These are phyloP conservation scores for Trichophyton simii DNA, from an alignment of 2,329 filamentous ascomycete species.

Conservation along the genomic window DNA sequence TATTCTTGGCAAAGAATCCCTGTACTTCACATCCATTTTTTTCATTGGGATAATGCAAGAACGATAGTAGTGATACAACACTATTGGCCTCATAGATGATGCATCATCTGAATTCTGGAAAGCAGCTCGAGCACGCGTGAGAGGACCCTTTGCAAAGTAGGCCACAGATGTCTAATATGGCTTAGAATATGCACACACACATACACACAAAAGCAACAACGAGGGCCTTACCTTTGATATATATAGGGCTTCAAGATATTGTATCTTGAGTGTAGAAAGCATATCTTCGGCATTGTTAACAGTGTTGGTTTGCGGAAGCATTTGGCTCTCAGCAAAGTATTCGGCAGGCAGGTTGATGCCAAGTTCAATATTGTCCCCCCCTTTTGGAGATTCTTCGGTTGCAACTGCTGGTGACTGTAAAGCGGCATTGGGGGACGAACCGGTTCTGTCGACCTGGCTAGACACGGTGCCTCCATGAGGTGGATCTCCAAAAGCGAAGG, in stretches of 20 bases:
- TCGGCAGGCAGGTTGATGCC: background rate
- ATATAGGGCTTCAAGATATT: constrained; percentile 34
- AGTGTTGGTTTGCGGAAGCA: background rate
- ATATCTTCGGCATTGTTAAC: constrained; percentile 21
- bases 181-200: background rate
- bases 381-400: background rate
- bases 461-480: background rate
- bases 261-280: constrained; percentile 25
- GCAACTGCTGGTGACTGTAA: background rate
- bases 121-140: constrained; percentile 34
- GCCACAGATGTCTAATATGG: constrained; percentile 34
- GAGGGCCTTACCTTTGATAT: constrained; percentile 27
- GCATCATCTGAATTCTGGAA: constrained; percentile 21
- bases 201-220: background rate
- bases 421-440: background rate
- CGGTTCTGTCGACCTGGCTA: background rate
- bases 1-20: constrained; percentile 31
- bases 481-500: constrained; percentile 20
- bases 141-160: constrained; percentile 40
- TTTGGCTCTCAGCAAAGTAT: background rate
- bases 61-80: constrained; percentile 29
- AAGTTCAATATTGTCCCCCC: background rate
- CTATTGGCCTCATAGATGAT: constrained; percentile 15
- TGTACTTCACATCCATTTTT: constrained; percentile 38
- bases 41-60: constrained; percentile 33